Percentiles rank a stretch among this genome's conserved stretches.
phyloP scores from a whole-genome alignment of 257 asterid species.

The Henckelia pumila region DNA sequence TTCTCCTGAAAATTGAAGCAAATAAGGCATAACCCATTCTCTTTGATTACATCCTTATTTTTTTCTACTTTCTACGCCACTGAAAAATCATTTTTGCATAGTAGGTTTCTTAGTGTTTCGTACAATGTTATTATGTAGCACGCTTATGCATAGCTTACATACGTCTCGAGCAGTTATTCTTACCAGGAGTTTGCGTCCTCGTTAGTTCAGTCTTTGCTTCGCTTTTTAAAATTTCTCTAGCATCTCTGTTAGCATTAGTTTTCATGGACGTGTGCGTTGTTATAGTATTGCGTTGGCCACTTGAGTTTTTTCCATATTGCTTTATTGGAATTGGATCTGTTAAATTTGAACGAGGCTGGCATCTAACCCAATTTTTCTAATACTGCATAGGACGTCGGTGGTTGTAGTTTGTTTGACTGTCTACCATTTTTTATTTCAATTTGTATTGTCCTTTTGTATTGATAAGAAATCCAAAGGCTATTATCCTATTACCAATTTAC shows the following conservation, averaged over 20 bases:
- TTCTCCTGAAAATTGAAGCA: not conserved
- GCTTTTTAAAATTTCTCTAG: not conserved
- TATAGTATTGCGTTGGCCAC: slow-evolving; percentile 6
- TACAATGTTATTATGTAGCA: too few relatives aligned
- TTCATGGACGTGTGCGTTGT: slow-evolving; percentile 1
- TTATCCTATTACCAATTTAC: too few relatives aligned
- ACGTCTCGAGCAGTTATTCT: too few relatives aligned
- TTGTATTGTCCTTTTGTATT: slow-evolving; percentile 12
- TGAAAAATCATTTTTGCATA: not conserved
- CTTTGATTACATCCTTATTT: not conserved
- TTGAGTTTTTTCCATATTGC: slow-evolving; percentile 1
- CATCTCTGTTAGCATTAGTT: slow-evolving; percentile 11
- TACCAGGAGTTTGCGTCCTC: too few relatives aligned
- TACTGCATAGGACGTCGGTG: slow-evolving; percentile 1
- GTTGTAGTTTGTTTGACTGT: slow-evolving; percentile 17
- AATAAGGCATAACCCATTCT: not conserved
- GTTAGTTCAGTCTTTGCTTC: too few relatives aligned
- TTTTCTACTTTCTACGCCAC: not conserved
- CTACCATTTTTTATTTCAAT: slow-evolving; percentile 17
- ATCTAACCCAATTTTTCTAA: slow-evolving; percentile 14
- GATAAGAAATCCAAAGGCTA: not conserved
- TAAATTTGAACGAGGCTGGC: slow-evolving; percentile 2
- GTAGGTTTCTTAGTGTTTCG: not conserved
- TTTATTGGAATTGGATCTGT: not conserved
- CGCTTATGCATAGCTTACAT: too few relatives aligned